Conservation (phyloP, 306 rosid genomes). For the Medicago lupulina region DNA sequence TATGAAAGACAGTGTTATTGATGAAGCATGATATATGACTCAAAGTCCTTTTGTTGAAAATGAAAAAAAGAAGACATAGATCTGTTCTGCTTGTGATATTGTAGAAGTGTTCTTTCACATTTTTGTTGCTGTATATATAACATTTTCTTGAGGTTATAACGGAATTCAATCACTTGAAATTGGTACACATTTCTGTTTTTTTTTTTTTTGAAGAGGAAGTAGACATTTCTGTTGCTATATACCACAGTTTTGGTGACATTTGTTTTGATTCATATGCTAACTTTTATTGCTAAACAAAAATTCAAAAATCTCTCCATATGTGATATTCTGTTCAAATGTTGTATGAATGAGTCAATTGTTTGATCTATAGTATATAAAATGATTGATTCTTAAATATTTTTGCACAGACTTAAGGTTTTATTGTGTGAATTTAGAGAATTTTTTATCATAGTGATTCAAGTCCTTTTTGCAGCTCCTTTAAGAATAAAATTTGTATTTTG, state of each 20-base stretch:
- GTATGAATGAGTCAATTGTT: no score
- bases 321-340: no score
- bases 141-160: constrained; percentile 38
- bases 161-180: constrained; percentile 39
- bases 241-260: constrained; percentile 60
- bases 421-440: no score
- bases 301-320: no score
- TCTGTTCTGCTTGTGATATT: not conserved
- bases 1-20: constrained; percentile 56
- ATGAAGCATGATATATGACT: constrained; percentile 53
- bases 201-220: no score
- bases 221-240: constrained; percentile 39
- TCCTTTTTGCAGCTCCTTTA: no score
- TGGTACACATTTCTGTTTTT: constrained; percentile 44
- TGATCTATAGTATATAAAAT: no score
- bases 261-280: constrained; percentile 36
- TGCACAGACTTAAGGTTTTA: no score
- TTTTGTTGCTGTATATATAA: constrained; percentile 46
- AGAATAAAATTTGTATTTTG: no score
- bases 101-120: constrained; percentile 27
- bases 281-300: no score
- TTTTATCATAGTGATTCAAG: no score
- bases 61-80: not conserved
- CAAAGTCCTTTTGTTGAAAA: constrained; percentile 3
- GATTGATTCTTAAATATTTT: no score